Evolutionary conservation across 2,329 filamentous ascomycete species (phyloP), one percentile per base, ranked within the genome.

Genomic region (Arthrobotrys iridis): DNA sequence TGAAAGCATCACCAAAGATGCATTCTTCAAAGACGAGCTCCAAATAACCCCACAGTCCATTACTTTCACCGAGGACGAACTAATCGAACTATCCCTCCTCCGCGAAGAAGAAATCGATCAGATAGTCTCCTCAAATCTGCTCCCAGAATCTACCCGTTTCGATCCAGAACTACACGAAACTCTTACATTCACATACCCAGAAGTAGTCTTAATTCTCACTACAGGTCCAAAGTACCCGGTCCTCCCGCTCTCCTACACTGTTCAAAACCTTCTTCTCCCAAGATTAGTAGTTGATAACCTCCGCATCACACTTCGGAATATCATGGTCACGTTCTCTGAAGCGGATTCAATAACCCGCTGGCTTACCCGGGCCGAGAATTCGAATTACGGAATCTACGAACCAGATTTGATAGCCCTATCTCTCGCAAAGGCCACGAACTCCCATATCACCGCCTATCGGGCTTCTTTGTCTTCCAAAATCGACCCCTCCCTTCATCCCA

Each of bases 221-320:
- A 78, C 77, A 7, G 78, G 78, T 28, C 45, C 63, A 4, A 35
- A 50, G 7, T 78, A 79, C 46, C 77, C 77, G 26, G 77, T 70
- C 4, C 59, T 75, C 10, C 77, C 67, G 8, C 73, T 77, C 8
- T 76, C 59, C 4, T 74, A 73, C 35, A 72, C 63, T 13, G 67
- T 78, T 20, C 68, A 79, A 10, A 78, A 78, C 24, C 20, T 75
- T 2, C 57, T 63, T 1, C 64, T 78, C 11, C 66, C 77, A 3
- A 63, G 78, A 13, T 30, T 63, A 6, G 57, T 77, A 26, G 52
- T 78, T 22, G 77, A 79, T 33, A 26, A 41, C 22, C 45, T 78
- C 11, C 40, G 75, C 3, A 67, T 73, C 33, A 35, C 48, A 1
- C 28, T 65, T 2, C 60, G 75, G 8, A 67, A 76, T 8, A 65